Percentiles rank a stretch among this genome's conserved stretches.
These are phyloP conservation scores for Fragaria nilgerrensis DNA, from an alignment of 306 rosid genomes.

Conservation along the genomic window DNA sequence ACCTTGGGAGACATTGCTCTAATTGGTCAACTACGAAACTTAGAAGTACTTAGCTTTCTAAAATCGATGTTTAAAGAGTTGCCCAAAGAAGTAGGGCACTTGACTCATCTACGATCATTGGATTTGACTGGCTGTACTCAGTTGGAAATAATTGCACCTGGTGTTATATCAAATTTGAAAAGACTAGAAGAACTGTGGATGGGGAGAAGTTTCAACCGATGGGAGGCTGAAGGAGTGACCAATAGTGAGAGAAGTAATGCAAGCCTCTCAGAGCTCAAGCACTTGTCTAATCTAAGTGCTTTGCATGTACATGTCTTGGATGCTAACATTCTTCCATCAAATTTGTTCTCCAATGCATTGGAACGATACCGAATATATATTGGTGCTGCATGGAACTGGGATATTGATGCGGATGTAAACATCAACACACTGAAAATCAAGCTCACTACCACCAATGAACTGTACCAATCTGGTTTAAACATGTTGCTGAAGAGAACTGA, in stretches of 20 bases:
- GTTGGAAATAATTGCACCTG: conserved; percentile 25
- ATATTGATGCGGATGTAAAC: conserved; percentile 22
- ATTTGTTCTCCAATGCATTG: conserved; percentile 24
- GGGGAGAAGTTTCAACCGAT: conserved; percentile 27
- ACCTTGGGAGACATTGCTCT: conserved; percentile 16
- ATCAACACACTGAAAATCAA: conserved; percentile 5
- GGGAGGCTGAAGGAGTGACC: conserved; percentile 15
- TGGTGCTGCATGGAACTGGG: conserved; percentile 27
- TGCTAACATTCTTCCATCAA: conserved; percentile 13
- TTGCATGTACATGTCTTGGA: conserved; percentile 30
- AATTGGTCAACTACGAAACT: conserved; percentile 31
- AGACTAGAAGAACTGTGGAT: conserved; percentile 38
- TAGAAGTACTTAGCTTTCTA: conserved; percentile 42
- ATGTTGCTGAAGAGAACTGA: conserved; percentile 32
- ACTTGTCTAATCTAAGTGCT: conserved; percentile 21
- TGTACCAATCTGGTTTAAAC: conserved; percentile 21
- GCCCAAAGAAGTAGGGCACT: neutral
- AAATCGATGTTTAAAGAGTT: conserved; percentile 28
- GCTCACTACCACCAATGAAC: conserved; percentile 20
- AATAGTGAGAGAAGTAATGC: neutral
- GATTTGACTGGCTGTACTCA: neutral
- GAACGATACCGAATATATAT: conserved; percentile 28
- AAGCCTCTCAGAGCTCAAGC: conserved; percentile 31
- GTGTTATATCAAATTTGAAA: conserved; percentile 23
- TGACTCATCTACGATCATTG: neutral